Conservation (phyloP, 176 grass and related monocot genomes). For the Avena eriantha region DNA sequence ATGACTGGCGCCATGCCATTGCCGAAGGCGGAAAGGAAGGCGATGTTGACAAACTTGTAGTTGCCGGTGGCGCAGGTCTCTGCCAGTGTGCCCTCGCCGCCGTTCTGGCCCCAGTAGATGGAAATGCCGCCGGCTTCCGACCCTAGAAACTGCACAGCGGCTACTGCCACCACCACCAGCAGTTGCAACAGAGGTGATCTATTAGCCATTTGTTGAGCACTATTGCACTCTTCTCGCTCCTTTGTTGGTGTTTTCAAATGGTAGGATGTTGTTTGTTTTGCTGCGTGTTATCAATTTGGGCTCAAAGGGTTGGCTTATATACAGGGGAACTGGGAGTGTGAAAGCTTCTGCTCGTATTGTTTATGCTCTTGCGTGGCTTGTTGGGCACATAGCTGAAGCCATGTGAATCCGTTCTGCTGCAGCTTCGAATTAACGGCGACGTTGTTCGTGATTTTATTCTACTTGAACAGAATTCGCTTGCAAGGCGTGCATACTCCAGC, state of each 20-base stretch:
- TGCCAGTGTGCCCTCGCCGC: conserved; percentile 36
- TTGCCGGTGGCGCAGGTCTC: conserved; percentile 29
- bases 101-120: conserved; percentile 60
- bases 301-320: conserved; percentile 7
- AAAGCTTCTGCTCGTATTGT: background rate
- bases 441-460: background rate
- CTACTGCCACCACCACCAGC: conserved; percentile 28
- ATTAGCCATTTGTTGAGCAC: background rate
- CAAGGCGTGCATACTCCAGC: background rate
- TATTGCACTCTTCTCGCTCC: background rate
- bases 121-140: conserved; percentile 37
- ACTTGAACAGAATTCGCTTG: background rate
- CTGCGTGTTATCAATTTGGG: background rate
- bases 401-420: background rate
- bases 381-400: background rate
- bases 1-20: conserved; percentile 48
- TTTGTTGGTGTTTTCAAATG: background rate
- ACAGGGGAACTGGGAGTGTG: background rate
- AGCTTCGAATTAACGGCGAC: conserved; percentile 21
- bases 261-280: background rate
- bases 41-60: background rate
- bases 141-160: background rate
- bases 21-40: conserved; percentile 59
- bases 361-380: background rate
- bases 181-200: conserved; percentile 25